phyloP scores from a whole-genome alignment of 2,329 filamentous ascomycete genomes.

The Fusarium begoniae region DNA sequence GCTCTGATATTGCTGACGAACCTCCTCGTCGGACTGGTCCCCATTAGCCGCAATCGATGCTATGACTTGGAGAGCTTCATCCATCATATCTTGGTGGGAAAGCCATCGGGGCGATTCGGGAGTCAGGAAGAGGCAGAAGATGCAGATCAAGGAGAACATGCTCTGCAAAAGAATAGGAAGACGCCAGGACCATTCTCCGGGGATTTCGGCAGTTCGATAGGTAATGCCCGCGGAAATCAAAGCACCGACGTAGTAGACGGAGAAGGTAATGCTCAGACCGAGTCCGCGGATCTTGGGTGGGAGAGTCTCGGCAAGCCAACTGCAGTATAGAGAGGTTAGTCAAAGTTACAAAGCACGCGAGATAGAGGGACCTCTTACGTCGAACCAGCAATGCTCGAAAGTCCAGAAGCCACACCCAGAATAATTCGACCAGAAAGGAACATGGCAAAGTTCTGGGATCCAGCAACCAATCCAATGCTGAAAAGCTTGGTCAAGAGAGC shows the following conservation, averaged over 20 bases:
- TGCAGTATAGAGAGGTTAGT: background rate
- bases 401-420: background rate
- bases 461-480: background rate
- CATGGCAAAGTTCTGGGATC: background rate
- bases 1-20: background rate
- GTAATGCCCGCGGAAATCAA: background rate
- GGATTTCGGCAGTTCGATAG: background rate
- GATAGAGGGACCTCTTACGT: background rate
- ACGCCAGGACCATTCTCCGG: background rate
- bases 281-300: background rate
- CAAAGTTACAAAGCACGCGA: rapidly evolving
- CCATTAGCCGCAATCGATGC: background rate
- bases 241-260: background rate
- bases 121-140: background rate
- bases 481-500: background rate
- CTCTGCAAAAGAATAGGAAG: background rate
- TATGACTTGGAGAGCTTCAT: background rate
- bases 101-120: background rate
- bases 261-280: background rate
- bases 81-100: background rate
- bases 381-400: background rate
- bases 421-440: background rate
- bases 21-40: background rate
- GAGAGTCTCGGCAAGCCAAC: background rate
- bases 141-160: background rate